These are phyloP conservation scores for Aspergillus hiratsukae DNA, from an alignment of 2,329 filamentous ascomycete genomes.

Conservation along the genomic window DNA sequence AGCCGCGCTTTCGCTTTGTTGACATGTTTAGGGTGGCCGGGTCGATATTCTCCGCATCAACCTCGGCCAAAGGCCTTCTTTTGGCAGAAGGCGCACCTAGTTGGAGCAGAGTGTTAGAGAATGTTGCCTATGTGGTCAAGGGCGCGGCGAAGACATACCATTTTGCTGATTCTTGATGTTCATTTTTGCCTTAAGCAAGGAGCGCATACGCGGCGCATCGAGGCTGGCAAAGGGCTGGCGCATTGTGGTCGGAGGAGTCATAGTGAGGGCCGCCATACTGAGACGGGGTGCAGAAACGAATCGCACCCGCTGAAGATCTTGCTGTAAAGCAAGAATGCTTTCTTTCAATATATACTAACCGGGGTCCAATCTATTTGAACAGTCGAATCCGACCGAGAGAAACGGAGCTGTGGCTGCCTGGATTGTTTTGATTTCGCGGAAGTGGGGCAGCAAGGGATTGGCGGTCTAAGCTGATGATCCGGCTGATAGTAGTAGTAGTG, in stretches of 20 bases:
- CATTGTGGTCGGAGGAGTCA: constrained; percentile 25
- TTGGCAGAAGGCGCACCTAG: constrained; percentile 16
- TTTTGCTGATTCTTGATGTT: constrained; percentile 32
- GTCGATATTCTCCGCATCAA: constrained; percentile 57
- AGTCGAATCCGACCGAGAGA: not conserved
- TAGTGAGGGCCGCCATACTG: constrained; percentile 33
- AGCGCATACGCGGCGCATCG: constrained; percentile 28
- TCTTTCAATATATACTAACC: not conserved
- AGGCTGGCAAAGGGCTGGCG: constrained; percentile 34
- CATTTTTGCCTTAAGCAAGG: constrained; percentile 27
- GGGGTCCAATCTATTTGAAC: not conserved
- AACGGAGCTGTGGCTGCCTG: constrained; percentile 3
- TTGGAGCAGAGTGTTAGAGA: not conserved
- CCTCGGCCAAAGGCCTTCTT: constrained; percentile 16
- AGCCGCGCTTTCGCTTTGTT: constrained; percentile 40
- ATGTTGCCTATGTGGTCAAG: constrained; percentile 1
- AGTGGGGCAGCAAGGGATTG: constrained; percentile 22
- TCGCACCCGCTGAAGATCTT: not conserved
- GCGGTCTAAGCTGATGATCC: constrained; percentile 12
- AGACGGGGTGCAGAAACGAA: not conserved
- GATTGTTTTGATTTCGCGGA: constrained; percentile 18
- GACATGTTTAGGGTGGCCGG: constrained; percentile 49
- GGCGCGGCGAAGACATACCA: constrained; percentile 18
- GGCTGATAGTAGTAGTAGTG: not conserved
- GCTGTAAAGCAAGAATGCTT: not conserved